These are phyloP conservation scores for Dioscorea dumetorum DNA, from an alignment of 106 monocot species.

Conservation along the genomic window DNA sequence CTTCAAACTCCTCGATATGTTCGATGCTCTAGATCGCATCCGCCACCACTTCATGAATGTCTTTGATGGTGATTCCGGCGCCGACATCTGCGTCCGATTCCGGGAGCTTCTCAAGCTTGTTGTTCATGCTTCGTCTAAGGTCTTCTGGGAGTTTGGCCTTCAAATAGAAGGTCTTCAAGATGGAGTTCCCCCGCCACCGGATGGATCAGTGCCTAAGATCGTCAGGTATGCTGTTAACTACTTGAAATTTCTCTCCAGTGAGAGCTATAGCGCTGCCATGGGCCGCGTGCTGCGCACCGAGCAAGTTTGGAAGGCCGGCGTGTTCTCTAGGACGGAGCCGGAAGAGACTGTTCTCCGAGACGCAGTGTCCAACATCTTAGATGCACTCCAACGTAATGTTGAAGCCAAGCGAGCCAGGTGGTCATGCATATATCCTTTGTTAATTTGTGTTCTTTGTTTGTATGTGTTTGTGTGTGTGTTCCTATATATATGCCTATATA, in stretches of 20 bases:
- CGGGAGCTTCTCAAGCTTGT: constrained; percentile 51
- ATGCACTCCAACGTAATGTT: constrained; percentile 30
- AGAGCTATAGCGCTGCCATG: constrained; percentile 24
- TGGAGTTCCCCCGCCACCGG: constrained; percentile 10
- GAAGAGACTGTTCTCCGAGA: constrained; percentile 22
- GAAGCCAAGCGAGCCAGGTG: constrained; percentile 23
- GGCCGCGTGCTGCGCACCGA: constrained; percentile 34
- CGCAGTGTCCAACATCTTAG: constrained; percentile 16
- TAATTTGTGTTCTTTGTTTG: too few relatives aligned
- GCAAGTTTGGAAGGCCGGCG: constrained; percentile 31
- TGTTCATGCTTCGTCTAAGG: constrained; percentile 31
- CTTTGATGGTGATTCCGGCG: constrained; percentile 33
- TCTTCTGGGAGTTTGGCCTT: constrained; percentile 32
- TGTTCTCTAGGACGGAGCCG: constrained; percentile 5
- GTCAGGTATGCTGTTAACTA: constrained; percentile 41
- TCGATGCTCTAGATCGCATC: constrained; percentile 15
- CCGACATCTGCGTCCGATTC: constrained; percentile 25
- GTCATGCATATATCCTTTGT: too few relatives aligned
- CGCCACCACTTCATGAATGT: constrained; percentile 9
- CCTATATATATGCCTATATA: too few relatives aligned
- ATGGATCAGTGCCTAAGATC: constrained; percentile 32
- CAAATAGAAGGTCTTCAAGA: constrained; percentile 27
- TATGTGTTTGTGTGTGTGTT: too few relatives aligned
- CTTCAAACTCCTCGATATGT: constrained; percentile 61
- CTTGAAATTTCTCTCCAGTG: constrained; percentile 31